Evolutionary conservation across 371 early-diverging fungal genomes (phyloP).

Genomic region (Syncephalis fuscata): DNA sequence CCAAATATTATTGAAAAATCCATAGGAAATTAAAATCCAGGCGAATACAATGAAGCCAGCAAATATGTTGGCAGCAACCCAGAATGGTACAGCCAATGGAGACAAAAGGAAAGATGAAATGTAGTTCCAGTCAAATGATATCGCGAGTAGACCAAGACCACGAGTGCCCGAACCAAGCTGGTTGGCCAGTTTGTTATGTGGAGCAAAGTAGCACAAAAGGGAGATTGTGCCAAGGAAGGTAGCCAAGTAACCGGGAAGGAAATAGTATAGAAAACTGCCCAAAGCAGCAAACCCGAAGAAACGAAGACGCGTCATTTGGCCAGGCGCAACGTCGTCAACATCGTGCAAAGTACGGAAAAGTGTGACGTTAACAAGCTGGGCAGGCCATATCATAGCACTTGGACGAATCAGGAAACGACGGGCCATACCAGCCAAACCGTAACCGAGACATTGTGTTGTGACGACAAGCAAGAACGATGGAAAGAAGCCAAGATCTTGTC

Average conservation of each 20-base stretch:
- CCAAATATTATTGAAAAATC: slow-evolving; percentile 46
- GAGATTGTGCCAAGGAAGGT: slow-evolving; percentile 27
- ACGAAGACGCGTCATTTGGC: slow-evolving; percentile 19
- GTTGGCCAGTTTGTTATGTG: slow-evolving; percentile 25
- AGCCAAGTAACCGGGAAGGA: slow-evolving; percentile 35
- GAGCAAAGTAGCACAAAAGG: slow-evolving; percentile 19
- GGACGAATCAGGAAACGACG: slow-evolving; percentile 66
- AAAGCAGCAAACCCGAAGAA: slow-evolving; percentile 41
- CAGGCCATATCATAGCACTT: slow-evolving; percentile 77
- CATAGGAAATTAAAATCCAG: slow-evolving; percentile 58
- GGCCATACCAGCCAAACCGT: slow-evolving; percentile 65
- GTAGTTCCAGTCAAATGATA: slow-evolving; percentile 17
- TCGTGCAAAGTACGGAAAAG: slow-evolving; percentile 58
- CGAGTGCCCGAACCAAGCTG: slow-evolving; percentile 23
- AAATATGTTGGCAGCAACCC: slow-evolving; percentile 14
- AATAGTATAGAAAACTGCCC: slow-evolving; percentile 28
- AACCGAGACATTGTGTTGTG: slow-evolving; percentile 60
- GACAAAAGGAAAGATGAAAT: slow-evolving; percentile 15
- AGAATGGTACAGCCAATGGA: slow-evolving; percentile 21
- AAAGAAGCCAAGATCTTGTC: slow-evolving; percentile 39
- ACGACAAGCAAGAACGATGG: slow-evolving; percentile 41
- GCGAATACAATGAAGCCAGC: slow-evolving; percentile 35
- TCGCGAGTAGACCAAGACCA: slow-evolving; percentile 18
- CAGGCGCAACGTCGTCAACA: slow-evolving; percentile 8
- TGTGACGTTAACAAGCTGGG: slow-evolving; percentile 51